Base-by-base conservation (phyloP, 1,284 basidiomycete genomes). In the Chalciporus sp. region DNA sequence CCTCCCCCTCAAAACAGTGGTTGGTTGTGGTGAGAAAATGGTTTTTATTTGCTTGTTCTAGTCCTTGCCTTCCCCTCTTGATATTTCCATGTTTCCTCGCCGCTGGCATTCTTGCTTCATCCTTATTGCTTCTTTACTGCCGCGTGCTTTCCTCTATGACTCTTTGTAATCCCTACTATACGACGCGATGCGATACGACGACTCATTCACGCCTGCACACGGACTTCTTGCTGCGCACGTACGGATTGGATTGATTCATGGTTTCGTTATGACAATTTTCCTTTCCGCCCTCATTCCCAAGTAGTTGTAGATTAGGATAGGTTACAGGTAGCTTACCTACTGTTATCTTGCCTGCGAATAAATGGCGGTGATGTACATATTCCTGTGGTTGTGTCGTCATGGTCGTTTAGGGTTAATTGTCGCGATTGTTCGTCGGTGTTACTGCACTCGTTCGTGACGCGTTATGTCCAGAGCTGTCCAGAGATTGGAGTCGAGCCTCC, bases 21-120 rank as follows among this genome's bases (percentile, higher is more conserved):
- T 8, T 69, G 67, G 67, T 55, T 69, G 48, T 69, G 67, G 67
- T 69, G 70, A 66, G 66, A 39, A 33, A 43, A 47, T 49, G 49
- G 33, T 49, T 58, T 53, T 48, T 40, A n/a, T n/a, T 49, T 47
- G 12, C 47, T 29, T 50, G 46, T 56, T 57, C 55, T 59, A 50
- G 48, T 51, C 43, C 45, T 27, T 17, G 3, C 7, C 27, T 17
- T 43, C 29, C 33, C n/a, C 31, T 47, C 45, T 61, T 55, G 52
- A 52, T 39, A 41, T 42, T 51, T 42, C 17, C 31, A 49, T 56
- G 23, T 49, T 49, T 53, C 39, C 52, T 56, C 49, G 29, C 39
- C 37, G 39, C 50, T 26, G 49, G 57, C 47, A 35, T 28, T 47
- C 44, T 55, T 67, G 59, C 60, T 61, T 70, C 59, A 57, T 57